phyloP scores from a whole-genome alignment of 352 stramenopile genomes.

The Halophytophthora batemanensis region DNA sequence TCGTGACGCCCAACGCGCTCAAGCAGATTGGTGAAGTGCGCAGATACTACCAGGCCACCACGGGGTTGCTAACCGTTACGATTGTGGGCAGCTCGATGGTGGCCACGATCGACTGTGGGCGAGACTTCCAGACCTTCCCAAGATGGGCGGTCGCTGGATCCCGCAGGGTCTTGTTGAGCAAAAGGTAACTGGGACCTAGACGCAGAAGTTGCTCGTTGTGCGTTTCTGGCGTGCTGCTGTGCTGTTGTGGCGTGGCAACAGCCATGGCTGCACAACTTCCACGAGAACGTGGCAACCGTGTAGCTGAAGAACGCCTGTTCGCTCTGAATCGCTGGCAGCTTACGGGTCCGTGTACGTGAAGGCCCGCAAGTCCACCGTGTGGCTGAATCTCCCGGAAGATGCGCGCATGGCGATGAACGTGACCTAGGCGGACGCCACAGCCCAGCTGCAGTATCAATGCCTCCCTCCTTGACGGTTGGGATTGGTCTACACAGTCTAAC shows the following conservation, averaged over 20 bases:
- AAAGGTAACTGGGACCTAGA: slow-evolving; percentile 22
- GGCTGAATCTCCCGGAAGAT: slow-evolving; percentile 62
- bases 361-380: slow-evolving; percentile 56
- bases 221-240: not conserved
- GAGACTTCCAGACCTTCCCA: slow-evolving; percentile 96
- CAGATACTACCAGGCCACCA: slow-evolving; percentile 45
- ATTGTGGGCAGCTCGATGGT: slow-evolving; percentile 61
- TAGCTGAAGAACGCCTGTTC: slow-evolving; percentile 96
- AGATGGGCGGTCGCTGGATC: slow-evolving; percentile 91
- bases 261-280: slow-evolving; percentile 90
- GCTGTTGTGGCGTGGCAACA: slow-evolving; percentile 3
- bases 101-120: slow-evolving; percentile 95
- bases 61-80: slow-evolving; percentile 35
- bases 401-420: slow-evolving; percentile 53
- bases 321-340: slow-evolving; percentile 69
- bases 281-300: slow-evolving; percentile 96
- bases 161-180: slow-evolving; percentile 68
- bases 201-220: not conserved
- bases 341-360: slow-evolving; percentile 54
- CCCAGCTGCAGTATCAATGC: slow-evolving; percentile 24
- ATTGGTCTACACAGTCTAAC: not conserved
- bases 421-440: slow-evolving; percentile 49
- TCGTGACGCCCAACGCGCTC: slow-evolving; percentile 37
- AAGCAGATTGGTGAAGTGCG: slow-evolving; percentile 56
- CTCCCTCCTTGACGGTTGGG: not conserved